These are phyloP conservation scores for Tolypocladium sp. DNA, from an alignment of 2,329 filamentous ascomycete genomes.

Conservation along the genomic window DNA sequence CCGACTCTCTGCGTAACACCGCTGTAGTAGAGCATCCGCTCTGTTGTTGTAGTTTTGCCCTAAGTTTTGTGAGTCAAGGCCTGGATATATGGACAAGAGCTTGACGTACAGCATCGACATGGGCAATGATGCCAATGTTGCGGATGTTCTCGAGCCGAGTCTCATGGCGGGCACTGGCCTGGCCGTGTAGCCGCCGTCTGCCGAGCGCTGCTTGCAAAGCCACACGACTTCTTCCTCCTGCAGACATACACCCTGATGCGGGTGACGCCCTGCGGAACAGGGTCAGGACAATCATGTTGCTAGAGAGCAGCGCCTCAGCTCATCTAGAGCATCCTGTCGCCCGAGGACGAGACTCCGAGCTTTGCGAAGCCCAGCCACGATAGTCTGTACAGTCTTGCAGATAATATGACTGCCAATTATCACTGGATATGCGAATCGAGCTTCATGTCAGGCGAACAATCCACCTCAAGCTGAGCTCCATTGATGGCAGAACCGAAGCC, in stretches of 20 bases:
- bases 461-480: not conserved
- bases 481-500: not conserved
- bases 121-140: constrained; percentile 97
- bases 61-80: constrained; percentile 15
- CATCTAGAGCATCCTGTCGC: not conserved
- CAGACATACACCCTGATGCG: not conserved
- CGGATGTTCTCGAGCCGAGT: constrained; percentile 48
- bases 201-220: not conserved
- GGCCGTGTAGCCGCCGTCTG: not conserved
- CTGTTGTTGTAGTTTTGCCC: constrained; percentile 96
- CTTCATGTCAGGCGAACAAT: not conserved
- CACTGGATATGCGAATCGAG: not conserved
- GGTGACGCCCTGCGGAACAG: constrained; percentile 4
- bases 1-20: constrained; percentile 82
- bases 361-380: not conserved
- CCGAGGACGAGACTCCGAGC: not conserved
- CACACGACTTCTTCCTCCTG: not conserved
- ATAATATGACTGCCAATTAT: not conserved
- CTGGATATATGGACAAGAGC: not conserved
- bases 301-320: not conserved
- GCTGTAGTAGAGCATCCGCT: constrained; percentile 97
- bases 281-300: constrained; percentile 7
- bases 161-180: constrained; percentile 12
- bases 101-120: constrained; percentile 73
- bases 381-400: not conserved